A percentile compares a stretch with the other conserved stretches of the same genome.
Evolutionary conservation across 257 asterid species (phyloP).

Genomic region (Solanum ossicruentum): DNA sequence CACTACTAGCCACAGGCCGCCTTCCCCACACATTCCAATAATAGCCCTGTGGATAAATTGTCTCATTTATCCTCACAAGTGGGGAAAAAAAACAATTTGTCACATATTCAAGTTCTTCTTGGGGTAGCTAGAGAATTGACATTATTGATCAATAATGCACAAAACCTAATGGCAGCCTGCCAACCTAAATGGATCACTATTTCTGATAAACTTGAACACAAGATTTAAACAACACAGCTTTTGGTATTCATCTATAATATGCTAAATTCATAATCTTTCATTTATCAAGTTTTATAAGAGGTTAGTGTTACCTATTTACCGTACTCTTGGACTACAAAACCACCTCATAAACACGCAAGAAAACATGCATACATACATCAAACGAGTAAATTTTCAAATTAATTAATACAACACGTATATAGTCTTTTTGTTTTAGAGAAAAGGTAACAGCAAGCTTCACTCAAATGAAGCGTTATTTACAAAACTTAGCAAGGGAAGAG

Average conservation of each 20-base stretch:
- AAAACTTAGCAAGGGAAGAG: constrained; percentile 5
- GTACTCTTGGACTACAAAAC: constrained; percentile 13
- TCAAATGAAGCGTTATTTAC: constrained; percentile 78
- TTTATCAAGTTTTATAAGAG: constrained; percentile 2
- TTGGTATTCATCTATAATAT: constrained; percentile 5
- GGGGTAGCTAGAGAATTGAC: not conserved
- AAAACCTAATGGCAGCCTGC: not conserved
- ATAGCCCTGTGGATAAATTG: not conserved
- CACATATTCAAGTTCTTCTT: too few species aligned
- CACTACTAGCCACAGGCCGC: not conserved
- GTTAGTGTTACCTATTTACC: constrained; percentile 23
- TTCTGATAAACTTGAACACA: not conserved
- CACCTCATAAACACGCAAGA: constrained; percentile 9
- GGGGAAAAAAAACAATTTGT: too few species aligned
- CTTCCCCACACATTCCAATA: not conserved
- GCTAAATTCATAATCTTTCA: not conserved
- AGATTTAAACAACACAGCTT: not conserved
- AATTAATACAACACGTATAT: not conserved
- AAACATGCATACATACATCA: not conserved
- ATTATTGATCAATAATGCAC: not conserved
- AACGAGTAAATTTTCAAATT: not conserved
- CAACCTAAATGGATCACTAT: not conserved
- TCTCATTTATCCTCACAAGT: not conserved
- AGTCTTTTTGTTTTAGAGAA: not conserved
- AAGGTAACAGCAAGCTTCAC: constrained; percentile 12